phyloP scores from a whole-genome alignment of 495 filamentous ascomycete genomes.

The Trichoderma reesei region DNA sequence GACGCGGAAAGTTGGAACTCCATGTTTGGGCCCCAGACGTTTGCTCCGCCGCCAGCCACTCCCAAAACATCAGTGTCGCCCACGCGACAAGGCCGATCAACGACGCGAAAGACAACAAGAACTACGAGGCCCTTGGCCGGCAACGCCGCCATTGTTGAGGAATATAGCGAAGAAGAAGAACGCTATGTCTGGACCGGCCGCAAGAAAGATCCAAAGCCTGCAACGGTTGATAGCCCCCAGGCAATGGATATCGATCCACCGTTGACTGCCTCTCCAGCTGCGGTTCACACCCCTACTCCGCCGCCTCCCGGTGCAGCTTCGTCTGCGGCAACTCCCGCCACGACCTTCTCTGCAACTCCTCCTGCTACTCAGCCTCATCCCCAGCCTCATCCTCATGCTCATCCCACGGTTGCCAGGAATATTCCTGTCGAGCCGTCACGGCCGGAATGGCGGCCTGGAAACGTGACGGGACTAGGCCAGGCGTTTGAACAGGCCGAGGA shows the following conservation, averaged over 20 bases:
- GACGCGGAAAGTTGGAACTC: constrained; percentile 56
- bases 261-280: constrained; percentile 12
- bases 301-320: background rate
- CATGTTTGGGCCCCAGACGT: constrained; percentile 52
- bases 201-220: constrained; percentile 13
- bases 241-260: constrained; percentile 50
- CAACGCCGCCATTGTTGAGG: constrained; percentile 36
- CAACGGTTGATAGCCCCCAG: constrained; percentile 28
- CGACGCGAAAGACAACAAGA: constrained; percentile 4
- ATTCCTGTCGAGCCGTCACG: constrained; percentile 38
- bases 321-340: background rate
- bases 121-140: constrained; percentile 27
- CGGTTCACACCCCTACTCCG: background rate
- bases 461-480: constrained; percentile 25
- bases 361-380: background rate
- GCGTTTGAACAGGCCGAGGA: constrained; percentile 19
- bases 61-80: constrained; percentile 28
- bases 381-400: constrained; percentile 13
- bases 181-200: constrained; percentile 16
- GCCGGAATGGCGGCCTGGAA: constrained; percentile 39
- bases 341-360: background rate
- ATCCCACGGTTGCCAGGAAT: constrained; percentile 27
- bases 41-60: constrained; percentile 31
- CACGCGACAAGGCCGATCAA: constrained; percentile 17
- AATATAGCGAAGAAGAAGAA: constrained; percentile 24